Evolutionary conservation across 2,329 filamentous ascomycete genomes (phyloP).

Genomic region (Alternaria arbusti): DNA sequence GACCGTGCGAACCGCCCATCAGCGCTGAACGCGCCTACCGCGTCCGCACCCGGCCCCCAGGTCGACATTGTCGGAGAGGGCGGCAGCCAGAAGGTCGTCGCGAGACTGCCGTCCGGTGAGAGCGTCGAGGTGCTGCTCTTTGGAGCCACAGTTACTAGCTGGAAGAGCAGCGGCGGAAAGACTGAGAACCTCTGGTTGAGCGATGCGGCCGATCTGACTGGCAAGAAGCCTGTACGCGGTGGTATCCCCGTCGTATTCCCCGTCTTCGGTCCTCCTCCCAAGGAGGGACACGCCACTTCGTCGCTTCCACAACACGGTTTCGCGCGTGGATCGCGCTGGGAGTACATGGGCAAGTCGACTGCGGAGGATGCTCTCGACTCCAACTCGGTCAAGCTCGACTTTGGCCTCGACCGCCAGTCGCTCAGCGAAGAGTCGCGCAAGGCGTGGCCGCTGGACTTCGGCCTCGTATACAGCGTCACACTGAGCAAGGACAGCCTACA

Average conservation of each 20-base stretch:
- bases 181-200: slow-evolving; percentile 86
- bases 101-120: slow-evolving; percentile 83
- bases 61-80: slow-evolving; percentile 78
- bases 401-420: slow-evolving; percentile 79
- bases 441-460: slow-evolving; percentile 87
- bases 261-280: slow-evolving; percentile 80
- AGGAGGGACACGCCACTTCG: slow-evolving; percentile 76
- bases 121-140: slow-evolving; percentile 85
- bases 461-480: slow-evolving; percentile 91
- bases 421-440: slow-evolving; percentile 71
- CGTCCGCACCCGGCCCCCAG: slow-evolving; percentile 69
- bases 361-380: slow-evolving; percentile 62
- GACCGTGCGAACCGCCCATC: slow-evolving; percentile 86
- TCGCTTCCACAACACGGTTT: slow-evolving; percentile 92
- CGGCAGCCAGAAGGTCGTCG: slow-evolving; percentile 75
- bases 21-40: slow-evolving; percentile 65
- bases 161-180: slow-evolving; percentile 79
- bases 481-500: slow-evolving; percentile 75
- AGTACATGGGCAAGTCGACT: slow-evolving; percentile 89
- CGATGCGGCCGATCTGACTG: slow-evolving; percentile 80
- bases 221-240: slow-evolving; percentile 86
- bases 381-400: slow-evolving; percentile 86
- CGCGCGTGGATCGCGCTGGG: slow-evolving; percentile 87
- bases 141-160: slow-evolving; percentile 90
- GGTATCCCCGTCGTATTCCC: slow-evolving; percentile 94